Conservation (phyloP, 257 asterid genomes). For the Rehmannia glutinosa region DNA sequence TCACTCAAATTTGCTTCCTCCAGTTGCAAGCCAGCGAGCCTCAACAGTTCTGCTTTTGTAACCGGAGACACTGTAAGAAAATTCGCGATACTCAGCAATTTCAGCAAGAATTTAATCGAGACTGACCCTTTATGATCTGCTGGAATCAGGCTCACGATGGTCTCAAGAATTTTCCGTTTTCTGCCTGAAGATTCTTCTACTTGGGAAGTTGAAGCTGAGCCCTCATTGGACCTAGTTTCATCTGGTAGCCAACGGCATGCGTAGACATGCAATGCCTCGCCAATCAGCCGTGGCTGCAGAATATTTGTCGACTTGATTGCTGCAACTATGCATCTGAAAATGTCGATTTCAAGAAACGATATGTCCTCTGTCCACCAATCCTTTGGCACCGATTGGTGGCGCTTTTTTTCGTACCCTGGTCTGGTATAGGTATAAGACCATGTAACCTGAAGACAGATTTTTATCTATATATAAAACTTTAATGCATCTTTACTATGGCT, state of each 20-base stretch:
- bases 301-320: slow-evolving; percentile 43
- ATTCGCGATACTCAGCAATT: slow-evolving; percentile 38
- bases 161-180: slow-evolving; percentile 46
- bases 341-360: slow-evolving; percentile 54
- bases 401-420: slow-evolving; percentile 45
- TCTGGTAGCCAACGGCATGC: slow-evolving; percentile 61
- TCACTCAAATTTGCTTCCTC: slow-evolving; percentile 59
- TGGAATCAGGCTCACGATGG: slow-evolving; percentile 57
- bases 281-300: slow-evolving; percentile 67
- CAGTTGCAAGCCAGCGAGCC: slow-evolving; percentile 55
- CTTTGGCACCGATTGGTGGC: slow-evolving; percentile 50
- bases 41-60: slow-evolving; percentile 49
- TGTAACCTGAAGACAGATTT: slow-evolving; percentile 38
- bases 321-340: slow-evolving; percentile 52
- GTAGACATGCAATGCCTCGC: slow-evolving; percentile 76
- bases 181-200: slow-evolving; percentile 22
- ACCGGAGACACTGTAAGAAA: slow-evolving; percentile 43
- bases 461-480: slow-evolving; percentile 8
- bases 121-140: slow-evolving; percentile 51
- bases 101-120: slow-evolving; percentile 56
- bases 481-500: background rate
- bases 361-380: slow-evolving; percentile 96
- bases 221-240: slow-evolving; percentile 19
- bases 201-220: slow-evolving; percentile 23
- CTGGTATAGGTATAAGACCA: slow-evolving; percentile 82